Percentiles rank a stretch among this genome's conserved stretches.
phyloP scores from a whole-genome alignment of 108 stramenopile genomes.

The Licmophora abbreviata region DNA sequence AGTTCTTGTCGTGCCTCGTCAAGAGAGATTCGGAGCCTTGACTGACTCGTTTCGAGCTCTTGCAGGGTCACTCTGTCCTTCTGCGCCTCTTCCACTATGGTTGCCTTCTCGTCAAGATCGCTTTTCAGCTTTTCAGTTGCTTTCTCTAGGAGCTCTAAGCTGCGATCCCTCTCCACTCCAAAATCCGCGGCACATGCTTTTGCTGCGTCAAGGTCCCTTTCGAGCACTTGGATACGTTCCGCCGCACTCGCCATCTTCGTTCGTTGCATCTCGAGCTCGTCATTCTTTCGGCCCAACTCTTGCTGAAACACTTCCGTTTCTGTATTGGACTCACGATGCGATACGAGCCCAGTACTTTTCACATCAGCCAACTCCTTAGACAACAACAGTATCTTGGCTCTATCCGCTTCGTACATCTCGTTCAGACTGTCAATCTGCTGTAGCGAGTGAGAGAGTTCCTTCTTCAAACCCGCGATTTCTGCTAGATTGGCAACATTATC shows the following conservation, averaged over 20 bases:
- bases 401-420: slow-evolving; percentile 20
- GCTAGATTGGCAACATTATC: slow-evolving; percentile 12
- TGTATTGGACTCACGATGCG: slow-evolving; percentile 18
- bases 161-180: too few relatives aligned
- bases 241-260: not conserved
- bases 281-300: slow-evolving; percentile 11
- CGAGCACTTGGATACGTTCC: not conserved
- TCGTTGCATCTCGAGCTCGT: slow-evolving; percentile 2
- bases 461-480: slow-evolving; percentile 12
- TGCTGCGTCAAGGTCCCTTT: not conserved
- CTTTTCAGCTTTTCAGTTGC: too few relatives aligned
- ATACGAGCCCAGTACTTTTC: not conserved
- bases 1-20: too few relatives aligned
- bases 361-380: slow-evolving; percentile 27
- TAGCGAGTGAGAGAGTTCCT: slow-evolving; percentile 17
- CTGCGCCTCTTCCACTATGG: too few relatives aligned
- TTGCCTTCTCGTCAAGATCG: too few relatives aligned
- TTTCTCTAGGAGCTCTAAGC: too few relatives aligned
- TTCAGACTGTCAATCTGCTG: slow-evolving; percentile 11
- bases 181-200: too few relatives aligned
- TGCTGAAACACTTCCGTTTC: slow-evolving; percentile 14
- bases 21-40: too few relatives aligned
- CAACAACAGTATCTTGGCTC: slow-evolving; percentile 11
- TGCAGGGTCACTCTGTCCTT: too few relatives aligned
- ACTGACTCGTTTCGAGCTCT: too few relatives aligned